Base-by-base conservation (phyloP, 2,329 filamentous ascomycete genomes). In the Ilyonectria mors-panacis region DNA sequence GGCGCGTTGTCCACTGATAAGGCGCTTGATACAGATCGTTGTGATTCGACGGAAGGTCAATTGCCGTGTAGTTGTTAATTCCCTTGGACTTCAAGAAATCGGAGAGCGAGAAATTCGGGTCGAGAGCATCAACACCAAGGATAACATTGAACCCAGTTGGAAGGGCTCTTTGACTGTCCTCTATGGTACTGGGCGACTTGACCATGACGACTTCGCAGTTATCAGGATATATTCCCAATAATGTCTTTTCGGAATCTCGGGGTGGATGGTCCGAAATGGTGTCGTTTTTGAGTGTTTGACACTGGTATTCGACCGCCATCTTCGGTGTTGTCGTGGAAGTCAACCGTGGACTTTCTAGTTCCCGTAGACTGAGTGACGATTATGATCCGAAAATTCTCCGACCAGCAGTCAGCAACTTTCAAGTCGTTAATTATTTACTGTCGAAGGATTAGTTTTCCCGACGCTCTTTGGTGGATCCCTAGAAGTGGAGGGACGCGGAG, bases 1-100 rank as follows among this genome's bases (percentile, higher is more conserved):
- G 66, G 6, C 35, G 42, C 21, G 21, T 5, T 10, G 75, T 26
- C 70, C 70, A 75, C 4, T 51, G 56, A 10, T 67, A 73, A 0
- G 71, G 71, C 0, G 65, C 62, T 2, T 26, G 39, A 1, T 62
- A 69, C 12, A 23, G 53, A 4, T 39, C 6, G 1, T 15, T 17
- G 2, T 60, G 44, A 4, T 6, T 12, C 1, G 30, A 10, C 2
- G 35, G 21, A 7, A 10, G 3, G 3, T n/a, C n/a, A 6, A 48
- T 28, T 1, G 4, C 44, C 1, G 62, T 37, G 2, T 26, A 15
- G 6, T 33, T 15, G 17, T 45, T 8, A 1, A 66, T 23, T 1
- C 23, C n/a, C 5, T n/a, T 33, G 1, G 62, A 62, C 1, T 28
- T 30, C 12, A 73, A 58, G 37, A 59, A 21, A 0, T 60, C 48